Conservation (phyloP, 768 basidiomycete species). For the Fomitopsis pulvina region DNA sequence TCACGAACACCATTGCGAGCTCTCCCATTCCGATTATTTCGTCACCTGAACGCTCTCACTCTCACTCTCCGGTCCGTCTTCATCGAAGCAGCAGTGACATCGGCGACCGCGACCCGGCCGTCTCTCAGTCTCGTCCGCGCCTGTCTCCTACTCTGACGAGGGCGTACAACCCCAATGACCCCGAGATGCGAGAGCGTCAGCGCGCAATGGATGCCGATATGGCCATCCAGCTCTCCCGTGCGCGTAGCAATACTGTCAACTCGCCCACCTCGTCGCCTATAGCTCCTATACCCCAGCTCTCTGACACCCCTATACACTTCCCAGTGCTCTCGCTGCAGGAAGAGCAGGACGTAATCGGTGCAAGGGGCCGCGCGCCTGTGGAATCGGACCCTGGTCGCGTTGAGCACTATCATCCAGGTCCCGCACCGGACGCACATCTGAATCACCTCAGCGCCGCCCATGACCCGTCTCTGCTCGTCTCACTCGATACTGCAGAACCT, state of each 20-base stretch:
- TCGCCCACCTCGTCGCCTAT: slow-evolving; percentile 28
- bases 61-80: slow-evolving; percentile 22
- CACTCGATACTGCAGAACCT: slow-evolving; percentile 11
- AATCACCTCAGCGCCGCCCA: slow-evolving; percentile 32
- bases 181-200: slow-evolving; percentile 78
- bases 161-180: slow-evolving; percentile 63
- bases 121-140: slow-evolving; percentile 33
- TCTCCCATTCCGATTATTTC: slow-evolving; percentile 19
- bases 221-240: slow-evolving; percentile 74
- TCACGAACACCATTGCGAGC: slow-evolving; percentile 17
- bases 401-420: slow-evolving; percentile 22
- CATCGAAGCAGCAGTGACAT: slow-evolving; percentile 18
- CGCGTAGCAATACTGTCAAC: slow-evolving; percentile 54
- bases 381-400: slow-evolving; percentile 5
- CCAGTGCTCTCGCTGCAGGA: slow-evolving; percentile 42
- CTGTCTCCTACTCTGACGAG: slow-evolving; percentile 58
- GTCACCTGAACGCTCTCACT: slow-evolving; percentile 13
- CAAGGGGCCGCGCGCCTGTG: slow-evolving; percentile 18
- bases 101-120: slow-evolving; percentile 20
- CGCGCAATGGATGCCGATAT: slow-evolving; percentile 92
- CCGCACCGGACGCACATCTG: slow-evolving; percentile 31
- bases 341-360: slow-evolving; percentile 39
- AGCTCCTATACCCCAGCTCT: slow-evolving; percentile 25
- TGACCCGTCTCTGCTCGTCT: slow-evolving; percentile 42
- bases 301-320: slow-evolving; percentile 23